phyloP scores from a whole-genome alignment of 768 basidiomycete genomes.

The Gloeostereum incarnatum region DNA sequence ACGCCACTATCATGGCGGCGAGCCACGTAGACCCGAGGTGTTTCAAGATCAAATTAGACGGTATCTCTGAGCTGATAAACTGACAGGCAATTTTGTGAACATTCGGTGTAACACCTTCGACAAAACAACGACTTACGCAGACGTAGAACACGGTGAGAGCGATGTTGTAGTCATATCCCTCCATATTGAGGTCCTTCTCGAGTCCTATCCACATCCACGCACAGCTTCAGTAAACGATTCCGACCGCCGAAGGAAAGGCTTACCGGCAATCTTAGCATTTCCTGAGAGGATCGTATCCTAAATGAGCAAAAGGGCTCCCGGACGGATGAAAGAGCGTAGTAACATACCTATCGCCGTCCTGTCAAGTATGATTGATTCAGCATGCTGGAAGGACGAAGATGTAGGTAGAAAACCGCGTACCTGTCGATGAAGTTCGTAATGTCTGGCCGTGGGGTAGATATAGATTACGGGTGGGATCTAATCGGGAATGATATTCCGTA shows the following conservation, averaged over 20 bases:
- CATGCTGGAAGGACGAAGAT: background rate
- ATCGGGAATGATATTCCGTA: background rate
- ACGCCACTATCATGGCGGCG: constrained; percentile 24
- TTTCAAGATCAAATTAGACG: constrained; percentile 32
- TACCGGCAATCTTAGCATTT: constrained; percentile 24
- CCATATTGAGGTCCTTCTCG: constrained; percentile 30
- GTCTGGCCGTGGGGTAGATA: background rate
- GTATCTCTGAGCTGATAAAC: constrained; percentile 28
- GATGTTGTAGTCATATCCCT: constrained; percentile 30
- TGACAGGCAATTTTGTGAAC: constrained; percentile 8
- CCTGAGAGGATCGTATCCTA: constrained; percentile 7
- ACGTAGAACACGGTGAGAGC: constrained; percentile 32
- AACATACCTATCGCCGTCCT: constrained; percentile 15
- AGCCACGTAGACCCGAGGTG: constrained; percentile 28
- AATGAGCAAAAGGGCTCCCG: background rate
- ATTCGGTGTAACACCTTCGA: background rate
- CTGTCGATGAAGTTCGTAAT: constrained; percentile 6
- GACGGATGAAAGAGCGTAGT: background rate
- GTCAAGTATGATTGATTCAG: background rate
- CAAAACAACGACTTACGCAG: constrained; percentile 16
- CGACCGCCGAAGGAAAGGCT: background rate
- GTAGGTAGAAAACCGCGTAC: background rate
- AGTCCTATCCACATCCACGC: constrained; percentile 14
- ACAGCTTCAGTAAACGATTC: constrained; percentile 7
- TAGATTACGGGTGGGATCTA: background rate